Conservation (phyloP, 805 yeast species). For the Starmerella potacharoeniae region DNA sequence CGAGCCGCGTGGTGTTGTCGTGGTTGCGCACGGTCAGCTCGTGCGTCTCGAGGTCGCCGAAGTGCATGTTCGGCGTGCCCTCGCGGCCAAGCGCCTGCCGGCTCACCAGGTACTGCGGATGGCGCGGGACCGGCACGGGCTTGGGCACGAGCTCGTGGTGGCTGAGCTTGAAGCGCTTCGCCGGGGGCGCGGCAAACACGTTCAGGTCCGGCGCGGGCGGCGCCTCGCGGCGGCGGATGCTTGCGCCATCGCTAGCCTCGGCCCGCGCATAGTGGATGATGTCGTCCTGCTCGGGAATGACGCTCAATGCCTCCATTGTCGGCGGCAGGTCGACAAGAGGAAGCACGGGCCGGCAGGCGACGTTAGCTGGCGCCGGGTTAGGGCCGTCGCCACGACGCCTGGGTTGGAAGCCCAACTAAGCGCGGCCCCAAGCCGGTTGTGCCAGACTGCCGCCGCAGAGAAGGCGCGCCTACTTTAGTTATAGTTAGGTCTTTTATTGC, state of each 20-base stretch:
- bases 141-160: not conserved
- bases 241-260: not conserved
- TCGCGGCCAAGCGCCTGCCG: not conserved
- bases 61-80: not conserved
- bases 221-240: not conserved
- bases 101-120: not conserved
- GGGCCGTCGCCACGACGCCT: not conserved
- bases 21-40: not conserved
- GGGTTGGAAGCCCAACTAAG: too few relatives aligned
- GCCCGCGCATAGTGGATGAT: not conserved
- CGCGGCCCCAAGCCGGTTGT: too few relatives aligned
- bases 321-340: not conserved
- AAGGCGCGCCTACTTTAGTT: too few relatives aligned
- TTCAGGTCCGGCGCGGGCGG: not conserved
- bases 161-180: not conserved
- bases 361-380: not conserved
- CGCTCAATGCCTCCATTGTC: not conserved
- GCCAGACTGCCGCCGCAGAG: too few relatives aligned
- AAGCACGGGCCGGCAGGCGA: too few relatives aligned
- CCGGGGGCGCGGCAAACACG: not conserved
- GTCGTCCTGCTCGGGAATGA: not conserved
- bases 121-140: not conserved
- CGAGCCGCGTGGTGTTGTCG: not conserved
- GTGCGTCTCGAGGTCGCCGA: not conserved
- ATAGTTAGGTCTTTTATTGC: too few relatives aligned